Percentiles rank a stretch among this genome's conserved stretches.
phyloP scores from a whole-genome alignment of 2,329 filamentous ascomycete species.

The Aureobasidium lini region DNA sequence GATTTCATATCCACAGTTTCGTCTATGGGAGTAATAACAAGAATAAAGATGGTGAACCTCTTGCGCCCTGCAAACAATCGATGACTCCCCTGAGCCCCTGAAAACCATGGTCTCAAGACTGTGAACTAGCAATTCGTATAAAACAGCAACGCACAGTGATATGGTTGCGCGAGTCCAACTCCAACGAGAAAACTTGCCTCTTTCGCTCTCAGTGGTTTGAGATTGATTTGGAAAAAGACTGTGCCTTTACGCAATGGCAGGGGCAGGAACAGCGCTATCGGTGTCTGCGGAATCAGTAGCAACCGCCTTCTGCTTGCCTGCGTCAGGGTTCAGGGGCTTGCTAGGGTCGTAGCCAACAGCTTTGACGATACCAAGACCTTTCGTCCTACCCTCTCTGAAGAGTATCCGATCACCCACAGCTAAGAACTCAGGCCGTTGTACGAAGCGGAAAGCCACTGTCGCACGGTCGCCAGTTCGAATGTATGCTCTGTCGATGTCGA shows the following conservation, averaged over 20 bases:
- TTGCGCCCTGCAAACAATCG: neutral
- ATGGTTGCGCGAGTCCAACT: neutral
- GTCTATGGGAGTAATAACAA: neutral
- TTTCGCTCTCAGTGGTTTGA: no score
- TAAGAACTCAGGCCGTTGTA: slow-evolving; percentile 88
- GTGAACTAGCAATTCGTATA: no score
- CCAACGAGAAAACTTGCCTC: neutral
- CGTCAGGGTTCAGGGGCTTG: slow-evolving; percentile 37
- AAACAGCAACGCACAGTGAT: no score
- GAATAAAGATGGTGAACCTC: neutral
- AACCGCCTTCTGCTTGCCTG: slow-evolving; percentile 20
- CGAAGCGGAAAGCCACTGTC: slow-evolving; percentile 86
- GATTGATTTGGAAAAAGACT: neutral
- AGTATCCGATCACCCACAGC: slow-evolving; percentile 80
- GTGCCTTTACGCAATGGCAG: neutral
- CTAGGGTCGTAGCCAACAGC: slow-evolving; percentile 74
- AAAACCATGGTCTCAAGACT: no score
- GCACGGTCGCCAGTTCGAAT: slow-evolving; percentile 94
- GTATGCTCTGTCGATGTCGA: slow-evolving; percentile 92
- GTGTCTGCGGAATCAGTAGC: neutral
- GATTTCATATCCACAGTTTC: neutral
- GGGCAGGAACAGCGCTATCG: neutral
- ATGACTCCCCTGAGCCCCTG: neutral
- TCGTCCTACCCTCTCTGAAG: slow-evolving; percentile 90
- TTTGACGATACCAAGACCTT: slow-evolving; percentile 92